Conservation (phyloP, 306 rosid genomes). For the Phaseolus lunatus region DNA sequence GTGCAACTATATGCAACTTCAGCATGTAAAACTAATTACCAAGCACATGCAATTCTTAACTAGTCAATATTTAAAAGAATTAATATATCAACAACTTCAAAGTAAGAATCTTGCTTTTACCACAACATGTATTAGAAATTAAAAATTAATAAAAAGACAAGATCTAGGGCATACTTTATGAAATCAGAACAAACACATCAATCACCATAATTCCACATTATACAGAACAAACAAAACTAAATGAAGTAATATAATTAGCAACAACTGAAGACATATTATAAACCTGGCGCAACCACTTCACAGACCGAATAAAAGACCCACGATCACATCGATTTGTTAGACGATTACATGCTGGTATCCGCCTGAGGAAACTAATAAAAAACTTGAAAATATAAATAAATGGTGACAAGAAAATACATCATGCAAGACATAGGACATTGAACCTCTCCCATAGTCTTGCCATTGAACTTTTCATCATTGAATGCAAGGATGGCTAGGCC, state of each 20-base stretch:
- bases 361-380: conserved; percentile 82
- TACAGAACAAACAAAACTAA: conserved; percentile 35
- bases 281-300: conserved; percentile 99
- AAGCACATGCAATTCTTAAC: background rate
- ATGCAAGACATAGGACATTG: background rate
- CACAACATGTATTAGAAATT: background rate
- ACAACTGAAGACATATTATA: conserved; percentile 45
- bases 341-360: conserved; percentile 84
- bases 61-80: background rate
- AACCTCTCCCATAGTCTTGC: conserved; percentile 77
- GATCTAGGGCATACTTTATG: conserved; percentile 68
- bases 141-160: background rate
- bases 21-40: background rate
- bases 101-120: conserved; percentile 15
- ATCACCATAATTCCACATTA: conserved; percentile 37
- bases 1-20: background rate
- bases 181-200: conserved; percentile 61
- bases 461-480: conserved; percentile 65
- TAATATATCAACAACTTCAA: background rate
- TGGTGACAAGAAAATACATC: background rate
- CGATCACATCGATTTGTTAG: conserved; percentile 86
- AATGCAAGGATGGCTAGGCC: conserved; percentile 86
- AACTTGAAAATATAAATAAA: conserved; percentile 28
- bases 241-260: conserved; percentile 17
- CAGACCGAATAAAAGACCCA: conserved; percentile 79